Evolutionary conservation across 805 yeast genomes (phyloP).

Genomic region (Torulaspora franciscae): DNA sequence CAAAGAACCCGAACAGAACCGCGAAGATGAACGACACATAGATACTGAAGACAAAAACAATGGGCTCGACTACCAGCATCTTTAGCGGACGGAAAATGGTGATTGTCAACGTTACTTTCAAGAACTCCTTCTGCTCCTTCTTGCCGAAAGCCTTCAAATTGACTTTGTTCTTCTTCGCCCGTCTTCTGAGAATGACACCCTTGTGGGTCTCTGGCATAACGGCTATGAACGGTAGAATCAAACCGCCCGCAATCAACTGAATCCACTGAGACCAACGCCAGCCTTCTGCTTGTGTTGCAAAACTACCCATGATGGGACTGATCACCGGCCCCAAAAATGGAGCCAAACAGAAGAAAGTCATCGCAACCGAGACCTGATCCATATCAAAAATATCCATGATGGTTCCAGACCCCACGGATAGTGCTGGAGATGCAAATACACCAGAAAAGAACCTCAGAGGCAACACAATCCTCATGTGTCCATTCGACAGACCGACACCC

Average conservation of each 20-base stretch:
- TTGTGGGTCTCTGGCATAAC: slow-evolving; percentile 66
- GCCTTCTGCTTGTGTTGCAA: slow-evolving; percentile 54
- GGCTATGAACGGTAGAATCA: slow-evolving; percentile 44
- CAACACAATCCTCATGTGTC: slow-evolving; percentile 52
- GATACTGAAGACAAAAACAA: slow-evolving; percentile 61
- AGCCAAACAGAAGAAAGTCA: slow-evolving; percentile 71
- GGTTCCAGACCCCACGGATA: slow-evolving; percentile 83
- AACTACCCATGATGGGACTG: slow-evolving; percentile 73
- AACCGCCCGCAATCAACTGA: slow-evolving; percentile 60
- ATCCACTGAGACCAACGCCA: slow-evolving; percentile 75
- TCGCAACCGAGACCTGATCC: slow-evolving; percentile 62
- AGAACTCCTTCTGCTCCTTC: slow-evolving; percentile 35
- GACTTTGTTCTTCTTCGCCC: slow-evolving; percentile 59
- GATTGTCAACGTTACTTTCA: slow-evolving; percentile 44
- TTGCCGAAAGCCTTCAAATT: slow-evolving; percentile 39
- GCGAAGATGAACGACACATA: slow-evolving; percentile 75
- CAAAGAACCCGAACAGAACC: slow-evolving; percentile 73
- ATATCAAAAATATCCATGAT: slow-evolving; percentile 72
- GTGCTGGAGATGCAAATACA: slow-evolving; percentile 71
- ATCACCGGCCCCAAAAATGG: slow-evolving; percentile 78
- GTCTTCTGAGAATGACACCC: slow-evolving; percentile 52
- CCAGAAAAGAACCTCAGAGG: slow-evolving; percentile 74
- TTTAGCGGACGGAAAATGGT: slow-evolving; percentile 59
- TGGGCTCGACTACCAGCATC: slow-evolving; percentile 71
- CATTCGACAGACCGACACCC: slow-evolving; percentile 64